Conservation (phyloP, 305 asterid species). For the Striga hermonthica region DNA sequence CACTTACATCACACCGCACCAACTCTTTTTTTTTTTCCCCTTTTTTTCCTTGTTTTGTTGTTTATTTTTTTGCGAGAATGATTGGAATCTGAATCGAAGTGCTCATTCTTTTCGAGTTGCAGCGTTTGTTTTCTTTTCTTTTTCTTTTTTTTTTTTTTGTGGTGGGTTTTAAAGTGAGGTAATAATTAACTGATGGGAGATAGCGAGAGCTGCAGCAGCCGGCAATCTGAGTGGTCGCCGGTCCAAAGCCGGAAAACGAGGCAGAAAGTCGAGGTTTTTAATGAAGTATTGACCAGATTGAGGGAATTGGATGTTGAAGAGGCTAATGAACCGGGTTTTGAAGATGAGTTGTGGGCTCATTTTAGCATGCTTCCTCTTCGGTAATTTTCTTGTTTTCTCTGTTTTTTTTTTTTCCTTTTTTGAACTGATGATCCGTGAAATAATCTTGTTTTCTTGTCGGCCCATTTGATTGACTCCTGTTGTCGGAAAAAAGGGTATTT, state of each 20-base stretch:
- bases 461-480: not conserved
- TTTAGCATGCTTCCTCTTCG: slow-evolving; percentile 67
- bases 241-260: slow-evolving; percentile 50
- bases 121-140: slow-evolving; percentile 13
- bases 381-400: slow-evolving; percentile 32
- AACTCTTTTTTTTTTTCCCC: slow-evolving; percentile 23
- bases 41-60: slow-evolving; percentile 8
- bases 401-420: not conserved
- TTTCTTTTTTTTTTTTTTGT: slow-evolving; percentile 16
- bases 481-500: no score
- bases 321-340: slow-evolving; percentile 57
- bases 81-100: slow-evolving; percentile 67
- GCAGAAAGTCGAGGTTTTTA: slow-evolving; percentile 68
- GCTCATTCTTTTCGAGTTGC: slow-evolving; percentile 48
- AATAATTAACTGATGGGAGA: slow-evolving; percentile 55
- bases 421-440: not conserved
- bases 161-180: slow-evolving; percentile 16
- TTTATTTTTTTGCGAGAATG: slow-evolving; percentile 29
- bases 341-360: slow-evolving; percentile 85
- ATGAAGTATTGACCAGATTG: slow-evolving; percentile 59
- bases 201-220: slow-evolving; percentile 69
- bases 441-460: not conserved
- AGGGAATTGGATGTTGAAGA: slow-evolving; percentile 55
- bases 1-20: slow-evolving; percentile 54
- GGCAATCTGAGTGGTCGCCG: slow-evolving; percentile 70